These are phyloP conservation scores for Kernera saxatilis DNA, from an alignment of 345 rosid genomes.

Conservation along the genomic window DNA sequence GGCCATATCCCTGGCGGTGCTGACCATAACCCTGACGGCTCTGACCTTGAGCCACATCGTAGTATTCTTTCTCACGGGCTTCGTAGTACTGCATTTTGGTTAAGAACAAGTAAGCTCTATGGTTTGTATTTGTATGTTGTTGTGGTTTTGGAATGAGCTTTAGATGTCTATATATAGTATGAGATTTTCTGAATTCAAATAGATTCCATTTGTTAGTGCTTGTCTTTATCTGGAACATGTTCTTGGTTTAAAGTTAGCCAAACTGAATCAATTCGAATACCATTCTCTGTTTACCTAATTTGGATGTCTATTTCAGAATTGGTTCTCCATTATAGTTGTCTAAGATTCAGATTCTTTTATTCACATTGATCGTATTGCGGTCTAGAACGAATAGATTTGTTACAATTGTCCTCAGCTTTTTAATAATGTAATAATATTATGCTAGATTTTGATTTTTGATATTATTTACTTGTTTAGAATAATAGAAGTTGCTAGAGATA, in stretches of 20 bases:
- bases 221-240: conserved; percentile 14
- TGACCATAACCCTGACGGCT: not conserved
- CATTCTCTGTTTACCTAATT: conserved; percentile 5
- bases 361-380: not conserved
- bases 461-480: not conserved
- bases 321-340: conserved; percentile 7
- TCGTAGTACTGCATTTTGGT: conserved; percentile 27
- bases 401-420: not conserved
- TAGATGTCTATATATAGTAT: conserved; percentile 9
- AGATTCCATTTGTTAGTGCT: not conserved
- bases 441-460: not conserved
- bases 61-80: conserved; percentile 19
- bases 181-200: not conserved
- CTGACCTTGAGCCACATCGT: conserved; percentile 18
- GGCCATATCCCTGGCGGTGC: not conserved
- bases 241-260: not conserved
- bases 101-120: not conserved
- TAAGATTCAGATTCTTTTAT: conserved; percentile 14
- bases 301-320: conserved; percentile 26
- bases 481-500: not conserved
- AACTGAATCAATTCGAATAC: conserved; percentile 21
- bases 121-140: conserved; percentile 9
- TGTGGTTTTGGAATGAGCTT: not conserved
- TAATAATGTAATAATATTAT: not conserved
- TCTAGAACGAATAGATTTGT: not conserved